Evolutionary conservation across 441 rosid species (phyloP).

Genomic region (Corymbia citriodora): DNA sequence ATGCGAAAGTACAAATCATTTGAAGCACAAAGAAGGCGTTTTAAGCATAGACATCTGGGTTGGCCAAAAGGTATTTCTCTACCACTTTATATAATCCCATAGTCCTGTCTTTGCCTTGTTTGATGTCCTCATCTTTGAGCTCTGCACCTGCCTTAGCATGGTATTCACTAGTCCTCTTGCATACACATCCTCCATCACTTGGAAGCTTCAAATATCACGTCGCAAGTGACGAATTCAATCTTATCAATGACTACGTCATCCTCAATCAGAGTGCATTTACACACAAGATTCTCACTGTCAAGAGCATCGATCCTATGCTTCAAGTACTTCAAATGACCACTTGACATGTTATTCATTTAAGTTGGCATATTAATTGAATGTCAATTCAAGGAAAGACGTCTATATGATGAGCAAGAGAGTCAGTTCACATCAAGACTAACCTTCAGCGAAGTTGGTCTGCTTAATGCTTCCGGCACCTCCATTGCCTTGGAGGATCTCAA

Average conservation of each 20-base stretch:
- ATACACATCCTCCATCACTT: neutral
- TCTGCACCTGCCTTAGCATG: neutral
- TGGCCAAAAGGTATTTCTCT: neutral
- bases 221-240: neutral
- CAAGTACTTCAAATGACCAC: neutral
- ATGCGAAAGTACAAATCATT: neutral
- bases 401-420: neutral
- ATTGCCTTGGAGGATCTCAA: neutral
- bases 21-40: neutral
- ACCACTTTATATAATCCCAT: neutral
- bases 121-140: conserved; percentile 1
- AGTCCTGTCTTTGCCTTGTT: conserved; percentile 2
- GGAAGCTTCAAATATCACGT: neutral
- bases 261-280: conserved; percentile 1
- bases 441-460: conserved; percentile 2
- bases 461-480: neutral
- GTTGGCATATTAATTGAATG: neutral
- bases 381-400: neutral
- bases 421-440: neutral
- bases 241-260: neutral
- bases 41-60: neutral
- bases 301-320: neutral
- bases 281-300: neutral
- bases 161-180: conserved; percentile 1
- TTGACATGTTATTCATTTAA: neutral